These are phyloP conservation scores for Exobasidium rhododendri DNA, from an alignment of 1,284 basidiomycete species.

Conservation along the genomic window DNA sequence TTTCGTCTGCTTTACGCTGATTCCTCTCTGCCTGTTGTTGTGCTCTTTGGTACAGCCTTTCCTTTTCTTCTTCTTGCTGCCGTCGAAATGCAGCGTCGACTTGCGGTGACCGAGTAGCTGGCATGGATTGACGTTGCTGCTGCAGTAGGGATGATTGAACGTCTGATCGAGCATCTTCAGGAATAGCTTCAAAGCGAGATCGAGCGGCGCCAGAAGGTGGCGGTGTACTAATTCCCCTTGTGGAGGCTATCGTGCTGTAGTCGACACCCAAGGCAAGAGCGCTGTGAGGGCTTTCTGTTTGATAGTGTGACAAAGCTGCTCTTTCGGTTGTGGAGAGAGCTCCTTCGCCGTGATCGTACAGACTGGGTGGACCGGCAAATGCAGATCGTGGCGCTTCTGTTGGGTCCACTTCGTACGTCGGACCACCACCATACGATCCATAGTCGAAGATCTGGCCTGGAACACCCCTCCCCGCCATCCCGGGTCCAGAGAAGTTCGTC, in stretches of 20 bases:
- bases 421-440: conserved; percentile 36
- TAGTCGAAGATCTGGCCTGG: conserved; percentile 43
- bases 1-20: conserved; percentile 36
- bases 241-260: conserved; percentile 1
- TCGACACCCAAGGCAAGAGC: conserved; percentile 7
- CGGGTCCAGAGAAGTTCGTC: conserved; percentile 39
- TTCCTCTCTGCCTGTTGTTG: conserved; percentile 46
- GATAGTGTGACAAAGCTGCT: conserved; percentile 29
- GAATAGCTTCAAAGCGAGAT: conserved; percentile 10
- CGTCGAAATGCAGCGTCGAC: background rate
- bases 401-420: conserved; percentile 15
- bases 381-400: conserved; percentile 23
- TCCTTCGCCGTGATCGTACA: conserved; percentile 23
- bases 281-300: background rate
- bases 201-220: conserved; percentile 4
- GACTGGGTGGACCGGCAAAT: conserved; percentile 32
- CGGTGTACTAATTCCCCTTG: conserved; percentile 2
- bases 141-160: background rate
- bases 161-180: conserved; percentile 9
- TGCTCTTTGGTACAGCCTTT: conserved; percentile 44
- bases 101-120: background rate
- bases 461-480: conserved; percentile 46
- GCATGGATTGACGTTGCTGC: background rate
- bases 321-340: conserved; percentile 32
- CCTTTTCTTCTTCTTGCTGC: conserved; percentile 45